These are phyloP conservation scores for Ophiostoma fasciatum DNA, from an alignment of 2,329 filamentous ascomycete genomes.

Conservation along the genomic window DNA sequence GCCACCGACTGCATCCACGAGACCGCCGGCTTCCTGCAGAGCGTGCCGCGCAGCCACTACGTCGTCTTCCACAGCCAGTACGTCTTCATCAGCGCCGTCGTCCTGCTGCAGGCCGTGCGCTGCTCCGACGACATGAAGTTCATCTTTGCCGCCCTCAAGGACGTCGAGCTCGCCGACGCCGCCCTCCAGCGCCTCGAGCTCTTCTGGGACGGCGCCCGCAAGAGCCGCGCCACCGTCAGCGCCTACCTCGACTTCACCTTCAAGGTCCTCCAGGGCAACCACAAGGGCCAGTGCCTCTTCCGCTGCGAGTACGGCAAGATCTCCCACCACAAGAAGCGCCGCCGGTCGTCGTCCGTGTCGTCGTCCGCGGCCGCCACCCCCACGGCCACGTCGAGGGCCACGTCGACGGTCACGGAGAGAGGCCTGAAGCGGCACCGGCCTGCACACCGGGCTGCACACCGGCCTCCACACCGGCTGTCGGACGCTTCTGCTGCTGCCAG, in stretches of 20 bases:
- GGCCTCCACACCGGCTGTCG: too few relatives aligned
- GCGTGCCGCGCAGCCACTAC: neutral
- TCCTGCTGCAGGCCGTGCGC: neutral
- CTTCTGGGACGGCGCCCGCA: neutral
- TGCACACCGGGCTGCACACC: too few relatives aligned
- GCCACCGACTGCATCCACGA: conserved; percentile 1
- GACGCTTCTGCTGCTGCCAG: too few relatives aligned
- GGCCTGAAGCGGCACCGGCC: too few relatives aligned
- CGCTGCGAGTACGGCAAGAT: neutral
- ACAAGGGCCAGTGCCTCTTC: neutral
- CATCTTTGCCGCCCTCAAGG: neutral
- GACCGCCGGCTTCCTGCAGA: neutral
- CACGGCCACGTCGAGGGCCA: too few relatives aligned
- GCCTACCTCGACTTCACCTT: conserved; percentile 1
- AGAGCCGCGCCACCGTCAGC: neutral
- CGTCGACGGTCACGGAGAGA: too few relatives aligned
- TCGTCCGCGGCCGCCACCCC: too few relatives aligned
- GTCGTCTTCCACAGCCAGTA: neutral
- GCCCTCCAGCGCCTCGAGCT: neutral
- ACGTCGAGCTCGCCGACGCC: neutral
- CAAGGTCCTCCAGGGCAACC: neutral
- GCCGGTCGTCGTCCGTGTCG: too few relatives aligned
- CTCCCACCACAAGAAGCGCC: neutral
- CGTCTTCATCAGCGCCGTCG: neutral
- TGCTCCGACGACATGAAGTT: neutral